Evolutionary conservation across 2,329 filamentous ascomycete species (phyloP), one percentile per base, ranked within the genome.

Genomic region (Colletotrichum godetiae): DNA sequence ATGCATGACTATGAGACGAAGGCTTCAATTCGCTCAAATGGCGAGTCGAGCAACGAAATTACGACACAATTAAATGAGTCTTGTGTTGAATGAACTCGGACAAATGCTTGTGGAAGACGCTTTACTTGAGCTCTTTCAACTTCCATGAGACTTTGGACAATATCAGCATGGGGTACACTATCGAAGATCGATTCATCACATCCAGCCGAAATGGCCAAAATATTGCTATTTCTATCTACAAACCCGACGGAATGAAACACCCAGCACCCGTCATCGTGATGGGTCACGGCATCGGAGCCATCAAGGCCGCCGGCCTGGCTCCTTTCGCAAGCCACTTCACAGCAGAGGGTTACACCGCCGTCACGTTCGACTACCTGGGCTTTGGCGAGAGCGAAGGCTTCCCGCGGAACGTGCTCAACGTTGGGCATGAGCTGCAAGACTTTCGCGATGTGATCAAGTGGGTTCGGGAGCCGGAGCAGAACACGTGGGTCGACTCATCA

Each of bases 301-400:
- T 68, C 52, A 72, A 72, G 35, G 69, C 69, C n/a, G 69, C 69
- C 13, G 69, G 69, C 24, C 22, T 72, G 19, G 33, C 65, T 3
- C 65, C 69, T 6, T 72, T 68, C 15, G 65, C 69, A 8, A 53
- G 65, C 52, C 53, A 56, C 58, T 72, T 68, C 22, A 72, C 58
- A 4, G 62, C 65, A 2, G 69, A 72, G 33, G 69, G 59, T 8
- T 63, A 72, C 42, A 37, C 61, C 4, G 65, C 71, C 12, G 67
- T 73, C n/a, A 64, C 67, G 6, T 73, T 73, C 29, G 70, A 73
- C 60, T 73, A 73, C 31, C 35, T 73, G 19, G 29, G 67, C 56
- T 73, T 69, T 22, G 70, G 70, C 11, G 70, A 73, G 5, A 73
- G 70, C 56, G 70, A 65, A 7, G 70, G 59, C 15, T 35, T 56